Base-by-base conservation (phyloP, 2,329 filamentous ascomycete genomes). In the Tolypocladium endophyticum region DNA sequence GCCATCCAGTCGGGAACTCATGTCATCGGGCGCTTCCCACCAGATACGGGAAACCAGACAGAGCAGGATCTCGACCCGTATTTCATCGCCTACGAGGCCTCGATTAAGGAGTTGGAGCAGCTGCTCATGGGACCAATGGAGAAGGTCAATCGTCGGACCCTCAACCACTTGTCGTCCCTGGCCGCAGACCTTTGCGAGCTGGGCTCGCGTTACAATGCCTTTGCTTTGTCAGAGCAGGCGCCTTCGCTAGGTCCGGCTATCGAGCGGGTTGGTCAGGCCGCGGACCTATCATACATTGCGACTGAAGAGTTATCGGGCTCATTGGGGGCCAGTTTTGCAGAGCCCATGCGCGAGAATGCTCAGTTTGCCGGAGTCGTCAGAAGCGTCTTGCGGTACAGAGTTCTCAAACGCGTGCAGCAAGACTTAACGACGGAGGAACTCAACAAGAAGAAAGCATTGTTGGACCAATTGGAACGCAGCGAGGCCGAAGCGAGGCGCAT, bases 391-490 rank as follows among this genome's bases (percentile, higher is more conserved):
- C 85, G 90, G 64, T 99, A 97, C 71, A 82, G 94, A 20, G 88
- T 97, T 3, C 77, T 97, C 63, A 99, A 99, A 77, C 84, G 94
- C 55, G 90, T 99, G 58, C 94, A 99, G 71, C 92, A 97, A 72
- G 94, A 99, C 70, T 93, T 97, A 87, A 97, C 94, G 1, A 87
- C 88, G 53, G 94, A 99, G 61, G 92, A 99, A 68, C 79, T 99
- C 14, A 83, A 87, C 59, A 96, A 93, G 79, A 97, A 97, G 77
- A 86, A 83, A 67, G 78, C 82, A 3, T 80, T 94, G 16, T 80
- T 99, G 18, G 90, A 96, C 53, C 89, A 92, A 55, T 78, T 99
- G n/a, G 94, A 99, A 76, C 85, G 87, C 61, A 97, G 93, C 69
- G 94, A 99, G 74, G 83, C 88, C 7, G 94, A 99, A 76, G 92